Evolutionary conservation across 179 eudicot genomes (phyloP), one percentile per base, ranked within the genome.

Genomic region (Sideroxylon spinosum): DNA sequence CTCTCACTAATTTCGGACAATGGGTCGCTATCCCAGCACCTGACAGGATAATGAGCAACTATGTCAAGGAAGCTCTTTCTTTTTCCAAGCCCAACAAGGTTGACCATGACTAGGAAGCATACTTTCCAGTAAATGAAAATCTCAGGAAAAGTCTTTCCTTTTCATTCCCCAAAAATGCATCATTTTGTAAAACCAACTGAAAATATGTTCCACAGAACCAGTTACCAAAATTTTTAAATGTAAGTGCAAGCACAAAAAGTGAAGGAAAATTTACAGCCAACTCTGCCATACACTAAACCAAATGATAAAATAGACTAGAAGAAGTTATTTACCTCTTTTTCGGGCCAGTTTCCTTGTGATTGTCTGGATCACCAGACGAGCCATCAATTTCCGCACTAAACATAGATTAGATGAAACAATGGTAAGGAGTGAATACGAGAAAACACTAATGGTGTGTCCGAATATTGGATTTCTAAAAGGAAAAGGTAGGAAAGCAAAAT

Each of bases 331-430:
- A 91, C 96, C 98, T 86, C 85, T 94, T 94, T 80, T 91, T 94
- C 37, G 91, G 78, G 81, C 85, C 86, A 79, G 70, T 82, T 85
- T 92, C 96, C 84, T 90, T 92, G 9, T 70, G 84, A 60, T 73
- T 86, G 70, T 87, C 97, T 60, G 91, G 76, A 62, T 90, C 90
- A 32, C 82, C 92, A 64, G 84, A 84, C 46, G 90, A 78, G 79
- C 90, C 96, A 76, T 92, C 97, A 48, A 83, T 68, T 71, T 90
- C 94, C 77, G 75, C 84, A 84, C 98, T 94, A 79, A 29, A 80
- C 71, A 81, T 67, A 64, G 32, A 67, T 25, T 60, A 77, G 68
- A 70, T 71, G 57, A 78, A 57, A 83, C 62, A 81, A 80, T 62
- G 78, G 69, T 23, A 13, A 55, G 44, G 9, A 75, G 49, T n/a